These are phyloP conservation scores for Dovyalis caffra DNA, from an alignment of 345 rosid genomes.

Conservation along the genomic window DNA sequence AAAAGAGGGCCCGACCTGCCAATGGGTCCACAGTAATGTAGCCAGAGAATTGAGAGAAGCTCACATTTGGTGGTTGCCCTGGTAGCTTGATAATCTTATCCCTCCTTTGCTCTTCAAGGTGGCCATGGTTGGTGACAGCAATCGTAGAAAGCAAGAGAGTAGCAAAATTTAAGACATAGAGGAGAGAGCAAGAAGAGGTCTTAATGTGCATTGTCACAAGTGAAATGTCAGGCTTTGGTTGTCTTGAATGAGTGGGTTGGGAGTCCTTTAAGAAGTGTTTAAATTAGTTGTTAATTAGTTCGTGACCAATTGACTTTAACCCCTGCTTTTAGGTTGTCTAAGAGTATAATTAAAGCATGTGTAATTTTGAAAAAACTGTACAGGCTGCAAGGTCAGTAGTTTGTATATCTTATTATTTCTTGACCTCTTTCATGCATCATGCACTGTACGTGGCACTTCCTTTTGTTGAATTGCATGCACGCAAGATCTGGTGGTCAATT, in stretches of 20 bases:
- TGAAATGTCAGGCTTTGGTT: neutral
- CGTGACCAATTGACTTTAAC: constrained; percentile 13
- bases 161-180: constrained; percentile 7
- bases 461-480: constrained; percentile 22
- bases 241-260: neutral
- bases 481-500: neutral
- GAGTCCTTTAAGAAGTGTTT: constrained; percentile 1
- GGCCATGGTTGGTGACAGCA: neutral
- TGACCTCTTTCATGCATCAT: constrained; percentile 6
- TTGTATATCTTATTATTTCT: neutral
- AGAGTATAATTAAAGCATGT: constrained; percentile 10
- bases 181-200: constrained; percentile 6
- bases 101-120: constrained; percentile 34
- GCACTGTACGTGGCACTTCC: neutral
- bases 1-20: constrained; percentile 69
- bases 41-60: constrained; percentile 76
- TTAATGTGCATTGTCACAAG: constrained; percentile 7
- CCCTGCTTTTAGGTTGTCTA: constrained; percentile 9
- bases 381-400: constrained; percentile 5
- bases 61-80: constrained; percentile 64
- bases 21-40: constrained; percentile 54
- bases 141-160: constrained; percentile 6
- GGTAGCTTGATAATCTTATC: constrained; percentile 64
- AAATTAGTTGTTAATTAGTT: constrained; percentile 1
- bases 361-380: neutral